Conservation (phyloP, 2,329 filamentous ascomycete species). For the Pseudocercospora crystallina region DNA sequence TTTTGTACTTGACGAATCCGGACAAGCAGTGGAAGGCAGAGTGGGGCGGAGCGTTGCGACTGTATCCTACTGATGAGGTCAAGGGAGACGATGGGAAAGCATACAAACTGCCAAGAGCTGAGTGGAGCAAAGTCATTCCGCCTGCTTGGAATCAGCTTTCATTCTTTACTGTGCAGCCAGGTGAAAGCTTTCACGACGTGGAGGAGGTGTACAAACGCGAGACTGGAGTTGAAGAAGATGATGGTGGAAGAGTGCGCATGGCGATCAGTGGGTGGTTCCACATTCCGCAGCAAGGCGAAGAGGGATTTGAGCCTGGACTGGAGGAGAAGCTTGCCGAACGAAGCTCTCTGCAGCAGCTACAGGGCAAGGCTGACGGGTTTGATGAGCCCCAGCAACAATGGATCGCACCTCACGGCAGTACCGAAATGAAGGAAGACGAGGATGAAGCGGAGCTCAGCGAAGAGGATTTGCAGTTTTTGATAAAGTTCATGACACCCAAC, state of each 20-base stretch:
- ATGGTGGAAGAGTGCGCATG: slow-evolving; percentile 84
- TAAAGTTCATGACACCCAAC: slow-evolving; percentile 84
- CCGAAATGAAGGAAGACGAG: slow-evolving; percentile 56
- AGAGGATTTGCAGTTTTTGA: slow-evolving; percentile 80
- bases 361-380: slow-evolving; percentile 86
- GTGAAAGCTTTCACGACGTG: slow-evolving; percentile 98
- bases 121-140: slow-evolving; percentile 79
- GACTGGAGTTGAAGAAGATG: slow-evolving; percentile 59
- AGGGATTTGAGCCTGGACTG: slow-evolving; percentile 82
- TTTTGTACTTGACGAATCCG: slow-evolving; percentile 91
- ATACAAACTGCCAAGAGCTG: slow-evolving; percentile 76
- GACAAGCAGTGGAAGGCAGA: slow-evolving; percentile 85
- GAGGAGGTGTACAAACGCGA: slow-evolving; percentile 85
- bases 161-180: slow-evolving; percentile 97
- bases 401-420: slow-evolving; percentile 43
- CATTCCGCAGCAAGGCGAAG: slow-evolving; percentile 91
- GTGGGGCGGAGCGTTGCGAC: slow-evolving; percentile 88
- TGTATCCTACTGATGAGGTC: slow-evolving; percentile 72
- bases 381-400: slow-evolving; percentile 71
- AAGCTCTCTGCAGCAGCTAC: slow-evolving; percentile 88
- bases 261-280: slow-evolving; percentile 99
- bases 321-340: slow-evolving; percentile 86
- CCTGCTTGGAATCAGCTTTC: slow-evolving; percentile 96
- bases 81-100: slow-evolving; percentile 64
- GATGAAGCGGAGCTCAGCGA: slow-evolving; percentile 66